Evolutionary conservation across 257 asterid species (phyloP).

Genomic region (Nicotiana paniculata): DNA sequence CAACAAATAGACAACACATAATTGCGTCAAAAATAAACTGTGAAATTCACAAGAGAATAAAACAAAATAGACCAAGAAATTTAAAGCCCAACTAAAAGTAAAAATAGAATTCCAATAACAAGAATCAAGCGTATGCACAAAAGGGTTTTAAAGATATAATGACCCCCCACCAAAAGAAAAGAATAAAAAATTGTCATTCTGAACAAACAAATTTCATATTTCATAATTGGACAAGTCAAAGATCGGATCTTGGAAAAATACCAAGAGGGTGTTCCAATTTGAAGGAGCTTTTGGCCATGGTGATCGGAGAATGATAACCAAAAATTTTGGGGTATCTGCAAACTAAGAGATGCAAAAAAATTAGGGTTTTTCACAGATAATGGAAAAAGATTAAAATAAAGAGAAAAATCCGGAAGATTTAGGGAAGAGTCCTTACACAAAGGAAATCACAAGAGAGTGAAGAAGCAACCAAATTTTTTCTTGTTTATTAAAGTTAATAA

Average conservation of each 20-base stretch:
- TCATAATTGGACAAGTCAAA: not conserved
- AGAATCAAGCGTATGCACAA: not conserved
- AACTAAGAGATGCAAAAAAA: not conserved
- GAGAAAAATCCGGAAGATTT: not conserved
- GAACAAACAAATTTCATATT: not conserved
- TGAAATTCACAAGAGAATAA: not conserved
- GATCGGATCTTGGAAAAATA: constrained; percentile 15
- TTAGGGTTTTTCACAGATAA: not conserved
- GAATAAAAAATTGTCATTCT: not conserved
- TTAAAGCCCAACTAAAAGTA: not conserved
- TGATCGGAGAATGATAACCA: constrained; percentile 10
- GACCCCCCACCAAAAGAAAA: not conserved
- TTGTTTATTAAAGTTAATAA: not conserved
- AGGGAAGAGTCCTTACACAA: not conserved
- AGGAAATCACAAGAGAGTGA: constrained; percentile 3
- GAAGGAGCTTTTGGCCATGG: constrained; percentile 64
- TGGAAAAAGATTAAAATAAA: not conserved
- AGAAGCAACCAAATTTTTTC: not conserved
- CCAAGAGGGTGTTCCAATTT: constrained; percentile 76
- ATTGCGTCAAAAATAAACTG: not conserved
- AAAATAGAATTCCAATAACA: not conserved
- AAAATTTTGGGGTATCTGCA: constrained; percentile 16
- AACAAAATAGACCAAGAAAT: not conserved
- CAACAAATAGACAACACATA: not conserved
- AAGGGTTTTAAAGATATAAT: not conserved